Base-by-base conservation (phyloP, 139 green algal species). In the Yamagishiella unicocca region DNA sequence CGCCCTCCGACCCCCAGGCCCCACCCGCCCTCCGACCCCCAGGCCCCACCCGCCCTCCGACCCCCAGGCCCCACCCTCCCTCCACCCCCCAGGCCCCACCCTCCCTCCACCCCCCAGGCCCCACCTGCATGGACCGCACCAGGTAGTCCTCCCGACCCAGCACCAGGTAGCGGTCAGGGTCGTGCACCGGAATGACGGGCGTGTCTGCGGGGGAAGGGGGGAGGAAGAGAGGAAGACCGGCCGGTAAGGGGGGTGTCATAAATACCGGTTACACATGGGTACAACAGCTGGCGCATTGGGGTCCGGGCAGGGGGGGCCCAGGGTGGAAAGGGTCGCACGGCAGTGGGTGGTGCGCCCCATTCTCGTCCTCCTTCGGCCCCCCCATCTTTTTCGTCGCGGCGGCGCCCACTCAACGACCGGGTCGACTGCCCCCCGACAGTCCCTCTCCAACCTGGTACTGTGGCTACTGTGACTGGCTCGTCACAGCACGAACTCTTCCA, bases 81-180 rank as follows among this genome's bases (percentile, higher is more conserved):
- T n/a, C n/a, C 46, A 25, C n/a, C n/a, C 46, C 74, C 21, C 74
- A n/a, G n/a, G n/a, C 8, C 74, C 46, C 31, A 12, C 31, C 74
- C 74, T 33, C 29, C 45, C 45, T 82, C 54, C 54, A 19, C 6
- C 91, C 66, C 85, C 84, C 1, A 19, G 1, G 22, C 75, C 22
- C 9, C 79, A 89, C 66, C 38, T 96, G 91, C 84, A 97, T 71
- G 24, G 94, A 95, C 21, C 92, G 93, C 67, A 98, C 88, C 24
- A 92, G 74, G 58, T 93, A 98, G 80, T 98, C 96, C 75, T 96
- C 89, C 2, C 96, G 89, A 1, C 93, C 95, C 27, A 98, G 31
- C 37, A 94, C 70, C 37, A 98, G 88, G n/a, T 87, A 76, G 19
- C 71, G 45, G 9, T 90, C 82, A 9, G 71, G 76, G 27, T 91